A percentile compares a stretch with the other conserved stretches of the same genome.
Conservation (phyloP, 148 eudicot genomes). For the Cornus suecica region DNA sequence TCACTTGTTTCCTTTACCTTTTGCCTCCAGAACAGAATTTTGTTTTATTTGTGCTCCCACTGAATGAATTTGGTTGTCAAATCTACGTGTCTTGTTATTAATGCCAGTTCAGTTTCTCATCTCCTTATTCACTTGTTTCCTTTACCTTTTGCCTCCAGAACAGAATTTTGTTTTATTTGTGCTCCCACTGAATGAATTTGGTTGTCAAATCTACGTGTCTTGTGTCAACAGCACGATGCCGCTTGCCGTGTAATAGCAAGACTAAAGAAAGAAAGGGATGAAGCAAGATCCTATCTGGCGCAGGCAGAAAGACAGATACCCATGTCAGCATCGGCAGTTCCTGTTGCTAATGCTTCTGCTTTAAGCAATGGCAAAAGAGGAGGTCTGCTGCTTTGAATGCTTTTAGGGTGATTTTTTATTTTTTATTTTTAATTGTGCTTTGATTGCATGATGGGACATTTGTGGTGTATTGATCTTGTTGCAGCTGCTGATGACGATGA, state of each 20-base stretch:
- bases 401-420: neutral
- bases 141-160: neutral
- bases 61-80: neutral
- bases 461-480: constrained; percentile 14
- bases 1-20: neutral
- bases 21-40: no score
- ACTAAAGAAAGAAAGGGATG: constrained; percentile 94
- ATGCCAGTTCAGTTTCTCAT: neutral
- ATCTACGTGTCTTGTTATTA: neutral
- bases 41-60: neutral
- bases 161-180: no score
- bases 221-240: constrained; percentile 83
- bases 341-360: constrained; percentile 45
- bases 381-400: constrained; percentile 16
- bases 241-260: constrained; percentile 99
- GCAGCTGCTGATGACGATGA: constrained; percentile 67
- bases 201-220: neutral
- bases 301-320: constrained; percentile 86
- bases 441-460: neutral
- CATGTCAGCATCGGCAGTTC: constrained; percentile 34
- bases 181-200: neutral
- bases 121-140: neutral
- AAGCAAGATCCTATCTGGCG: constrained; percentile 74
- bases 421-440: constrained; percentile 2
- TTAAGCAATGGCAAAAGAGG: constrained; percentile 96